Evolutionary conservation across 2,329 filamentous ascomycete species (phyloP).

Genomic region (Rasamsonia emersonii): DNA sequence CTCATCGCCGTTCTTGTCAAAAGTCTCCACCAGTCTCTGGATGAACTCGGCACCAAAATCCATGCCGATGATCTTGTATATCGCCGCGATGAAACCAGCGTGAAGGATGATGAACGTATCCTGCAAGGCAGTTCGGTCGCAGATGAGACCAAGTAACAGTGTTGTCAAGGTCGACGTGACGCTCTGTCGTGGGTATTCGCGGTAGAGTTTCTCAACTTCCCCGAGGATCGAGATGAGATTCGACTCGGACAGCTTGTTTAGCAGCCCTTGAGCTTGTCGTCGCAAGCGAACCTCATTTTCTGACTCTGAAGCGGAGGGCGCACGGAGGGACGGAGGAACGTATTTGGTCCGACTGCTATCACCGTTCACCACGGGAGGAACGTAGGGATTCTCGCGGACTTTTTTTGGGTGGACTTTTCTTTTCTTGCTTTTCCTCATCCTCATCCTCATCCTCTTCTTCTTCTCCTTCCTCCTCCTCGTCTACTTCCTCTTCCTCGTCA

Average conservation of each 20-base stretch:
- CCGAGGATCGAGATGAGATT: conserved; percentile 77
- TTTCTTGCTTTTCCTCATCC: conserved; percentile 10
- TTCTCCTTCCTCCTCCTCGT: conserved; percentile 11
- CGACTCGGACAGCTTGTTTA: conserved; percentile 88
- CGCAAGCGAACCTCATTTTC: conserved; percentile 62
- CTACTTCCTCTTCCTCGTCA: conserved; percentile 14
- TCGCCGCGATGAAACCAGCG: conserved; percentile 77
- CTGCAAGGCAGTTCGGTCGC: conserved; percentile 66
- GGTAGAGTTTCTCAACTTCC: conserved; percentile 76
- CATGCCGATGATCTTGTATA: conserved; percentile 79
- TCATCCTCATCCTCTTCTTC: conserved; percentile 19
- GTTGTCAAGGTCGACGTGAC: conserved; percentile 75
- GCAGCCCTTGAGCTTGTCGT: conserved; percentile 73
- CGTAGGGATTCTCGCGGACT: conserved; percentile 76
- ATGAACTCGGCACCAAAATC: conserved; percentile 86
- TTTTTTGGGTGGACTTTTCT: conserved; percentile 34
- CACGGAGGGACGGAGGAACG: conserved; percentile 75
- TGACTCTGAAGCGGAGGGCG: conserved; percentile 52
- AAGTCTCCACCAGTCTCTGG: conserved; percentile 66
- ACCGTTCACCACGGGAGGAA: conserved; percentile 54
- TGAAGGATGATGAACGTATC: conserved; percentile 88
- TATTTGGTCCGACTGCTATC: conserved; percentile 58
- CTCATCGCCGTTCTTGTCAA: conserved; percentile 56
- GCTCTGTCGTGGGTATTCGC: conserved; percentile 74
- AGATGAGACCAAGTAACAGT: conserved; percentile 68